Evolutionary conservation across 805 yeast species (phyloP).

Genomic region (Metschnikowia aberdeeniae): DNA sequence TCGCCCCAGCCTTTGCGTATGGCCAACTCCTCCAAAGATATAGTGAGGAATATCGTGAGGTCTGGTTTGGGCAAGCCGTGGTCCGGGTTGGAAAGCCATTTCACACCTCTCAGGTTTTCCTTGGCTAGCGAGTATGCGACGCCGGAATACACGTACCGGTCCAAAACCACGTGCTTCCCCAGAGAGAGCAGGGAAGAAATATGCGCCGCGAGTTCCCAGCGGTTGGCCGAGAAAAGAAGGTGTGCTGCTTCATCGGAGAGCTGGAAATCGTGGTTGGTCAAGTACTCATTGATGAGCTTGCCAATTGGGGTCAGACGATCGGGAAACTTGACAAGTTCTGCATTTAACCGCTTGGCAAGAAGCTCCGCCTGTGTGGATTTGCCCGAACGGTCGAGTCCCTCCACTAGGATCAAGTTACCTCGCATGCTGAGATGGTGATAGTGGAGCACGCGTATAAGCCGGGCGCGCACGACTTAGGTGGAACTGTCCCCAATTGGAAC

Average conservation of each 20-base stretch:
- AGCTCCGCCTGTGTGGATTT: conserved; percentile 75
- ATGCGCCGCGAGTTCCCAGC: conserved; percentile 75
- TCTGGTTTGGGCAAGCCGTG: conserved; percentile 86
- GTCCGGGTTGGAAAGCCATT: conserved; percentile 85
- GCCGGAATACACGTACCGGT: conserved; percentile 90
- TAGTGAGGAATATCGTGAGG: conserved; percentile 68
- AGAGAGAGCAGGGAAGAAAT: conserved; percentile 42
- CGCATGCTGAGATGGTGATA: conserved; percentile 28
- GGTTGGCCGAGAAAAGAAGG: conserved; percentile 81
- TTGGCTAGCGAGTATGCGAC: conserved; percentile 90
- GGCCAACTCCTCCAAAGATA: conserved; percentile 42
- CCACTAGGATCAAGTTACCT: conserved; percentile 77
- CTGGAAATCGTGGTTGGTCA: conserved; percentile 46
- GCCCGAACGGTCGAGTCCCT: conserved; percentile 94
- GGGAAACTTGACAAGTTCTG: conserved; percentile 71
- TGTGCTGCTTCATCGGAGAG: conserved; percentile 81
- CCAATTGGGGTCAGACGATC: conserved; percentile 85
- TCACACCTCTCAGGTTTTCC: conserved; percentile 37
- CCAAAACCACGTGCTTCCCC: conserved; percentile 67
- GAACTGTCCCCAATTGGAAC: too few species aligned
- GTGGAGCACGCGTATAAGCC: neutral
- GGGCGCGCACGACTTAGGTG: too few species aligned
- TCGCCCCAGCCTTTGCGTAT: conserved; percentile 81
- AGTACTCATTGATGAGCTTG: conserved; percentile 65
- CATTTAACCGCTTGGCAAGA: conserved; percentile 19